Evolutionary conservation across 1,139 yeast genomes (phyloP).

Genomic region (Geotrichum macrosporum): DNA sequence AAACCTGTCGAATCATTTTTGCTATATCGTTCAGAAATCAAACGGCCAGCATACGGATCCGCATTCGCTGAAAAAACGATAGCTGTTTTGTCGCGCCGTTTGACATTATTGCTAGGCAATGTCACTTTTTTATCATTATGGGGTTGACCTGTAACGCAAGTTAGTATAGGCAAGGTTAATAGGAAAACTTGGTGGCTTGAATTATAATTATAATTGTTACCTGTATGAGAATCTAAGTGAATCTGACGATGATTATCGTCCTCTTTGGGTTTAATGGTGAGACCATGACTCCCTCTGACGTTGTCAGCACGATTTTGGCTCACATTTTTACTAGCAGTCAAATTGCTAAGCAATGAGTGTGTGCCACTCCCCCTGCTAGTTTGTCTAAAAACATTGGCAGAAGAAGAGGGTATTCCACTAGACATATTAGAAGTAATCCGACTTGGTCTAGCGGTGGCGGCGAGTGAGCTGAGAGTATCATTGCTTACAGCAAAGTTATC

Average conservation of each 20-base stretch:
- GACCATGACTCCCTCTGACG: neutral
- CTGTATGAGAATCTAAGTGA: conserved; percentile 4
- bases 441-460: conserved; percentile 9
- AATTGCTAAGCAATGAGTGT: neutral
- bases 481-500: neutral
- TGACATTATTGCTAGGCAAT: neutral
- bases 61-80: neutral
- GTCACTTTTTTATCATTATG: conserved; percentile 6
- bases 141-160: conserved; percentile 5
- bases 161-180: conserved; percentile 1
- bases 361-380: neutral
- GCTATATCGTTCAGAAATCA: neutral
- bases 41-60: neutral
- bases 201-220: conserved; percentile 3
- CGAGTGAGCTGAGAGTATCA: conserved; percentile 5
- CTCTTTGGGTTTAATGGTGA: neutral
- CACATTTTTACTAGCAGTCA: neutral
- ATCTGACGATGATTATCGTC: neutral
- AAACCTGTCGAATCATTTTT: neutral
- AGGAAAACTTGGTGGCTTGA: neutral
- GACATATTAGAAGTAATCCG: conserved; percentile 6
- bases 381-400: conserved; percentile 1
- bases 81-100: neutral
- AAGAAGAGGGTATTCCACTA: neutral
- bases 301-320: neutral